phyloP scores from a whole-genome alignment of 73 alveolate genomes.

The Loxodes magnus region DNA sequence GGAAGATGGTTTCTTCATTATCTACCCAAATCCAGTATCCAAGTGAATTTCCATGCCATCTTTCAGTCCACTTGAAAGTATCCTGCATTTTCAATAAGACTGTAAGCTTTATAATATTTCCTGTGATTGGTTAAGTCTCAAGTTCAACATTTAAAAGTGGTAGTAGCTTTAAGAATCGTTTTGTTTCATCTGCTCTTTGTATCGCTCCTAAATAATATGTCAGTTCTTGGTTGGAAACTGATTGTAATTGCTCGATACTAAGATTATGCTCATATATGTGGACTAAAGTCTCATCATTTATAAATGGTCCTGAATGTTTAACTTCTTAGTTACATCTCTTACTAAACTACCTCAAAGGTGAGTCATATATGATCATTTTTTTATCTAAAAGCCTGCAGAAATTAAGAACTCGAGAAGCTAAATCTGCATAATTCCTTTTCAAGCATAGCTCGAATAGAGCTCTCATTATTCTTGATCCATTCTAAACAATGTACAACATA shows the following conservation, averaged over 20 bases:
- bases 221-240: slow-evolving; percentile 41
- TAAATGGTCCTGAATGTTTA: slow-evolving; percentile 55
- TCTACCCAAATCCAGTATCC: slow-evolving; percentile 46
- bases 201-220: slow-evolving; percentile 32
- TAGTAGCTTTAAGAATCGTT: slow-evolving; percentile 37
- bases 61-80: slow-evolving; percentile 5
- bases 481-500: slow-evolving; percentile 80
- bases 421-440: slow-evolving; percentile 69
- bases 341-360: slow-evolving; percentile 85
- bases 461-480: slow-evolving; percentile 91
- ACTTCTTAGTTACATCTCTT: slow-evolving; percentile 56
- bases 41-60: slow-evolving; percentile 30
- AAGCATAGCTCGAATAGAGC: slow-evolving; percentile 91
- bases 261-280: slow-evolving; percentile 48
- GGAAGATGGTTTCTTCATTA: slow-evolving; percentile 86
- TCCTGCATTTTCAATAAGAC: slow-evolving; percentile 11
- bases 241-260: slow-evolving; percentile 45
- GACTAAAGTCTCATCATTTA: slow-evolving; percentile 54
- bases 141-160: slow-evolving; percentile 86
- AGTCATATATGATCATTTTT: slow-evolving; percentile 67
- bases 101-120: slow-evolving; percentile 76
- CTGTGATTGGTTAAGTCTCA: slow-evolving; percentile 88
- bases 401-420: slow-evolving; percentile 64
- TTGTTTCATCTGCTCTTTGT: neutral
- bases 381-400: slow-evolving; percentile 78